These are phyloP conservation scores for Cladosporium velox DNA, from an alignment of 2,329 filamentous ascomycete species.

Conservation along the genomic window DNA sequence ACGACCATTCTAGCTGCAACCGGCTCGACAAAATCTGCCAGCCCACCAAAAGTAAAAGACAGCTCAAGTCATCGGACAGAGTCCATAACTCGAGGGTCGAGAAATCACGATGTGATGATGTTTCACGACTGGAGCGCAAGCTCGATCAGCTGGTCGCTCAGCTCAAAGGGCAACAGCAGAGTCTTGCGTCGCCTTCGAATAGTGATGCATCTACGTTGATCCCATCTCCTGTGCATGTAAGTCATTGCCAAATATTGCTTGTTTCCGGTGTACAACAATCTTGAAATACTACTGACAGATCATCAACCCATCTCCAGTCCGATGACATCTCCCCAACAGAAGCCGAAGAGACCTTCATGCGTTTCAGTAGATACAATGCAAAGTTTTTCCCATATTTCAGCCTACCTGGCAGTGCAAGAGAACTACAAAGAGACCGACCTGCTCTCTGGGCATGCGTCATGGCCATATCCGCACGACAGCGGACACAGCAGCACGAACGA, in stretches of 20 bases:
- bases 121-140: constrained; percentile 9
- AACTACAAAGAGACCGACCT: constrained; percentile 38
- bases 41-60: constrained; percentile 16
- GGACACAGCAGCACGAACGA: constrained; percentile 31
- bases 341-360: neutral
- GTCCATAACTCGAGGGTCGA: constrained; percentile 3
- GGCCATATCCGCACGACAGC: constrained; percentile 32
- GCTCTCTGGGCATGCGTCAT: constrained; percentile 46
- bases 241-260: neutral
- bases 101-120: constrained; percentile 4
- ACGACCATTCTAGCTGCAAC: neutral
- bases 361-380: constrained; percentile 7
- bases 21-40: constrained; percentile 11
- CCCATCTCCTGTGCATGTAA: neutral
- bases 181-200: neutral
- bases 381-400: constrained; percentile 7
- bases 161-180: constrained; percentile 8
- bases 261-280: too few relatives aligned
- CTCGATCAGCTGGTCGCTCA: constrained; percentile 14
- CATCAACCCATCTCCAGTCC: neutral
- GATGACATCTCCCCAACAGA: constrained; percentile 5
- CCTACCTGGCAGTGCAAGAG: constrained; percentile 16
- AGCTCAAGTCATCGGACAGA: neutral
- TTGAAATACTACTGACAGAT: neutral
- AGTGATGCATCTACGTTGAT: neutral